Base-by-base conservation (phyloP, 176 grass and related monocot species). In the Bromus sterilis region DNA sequence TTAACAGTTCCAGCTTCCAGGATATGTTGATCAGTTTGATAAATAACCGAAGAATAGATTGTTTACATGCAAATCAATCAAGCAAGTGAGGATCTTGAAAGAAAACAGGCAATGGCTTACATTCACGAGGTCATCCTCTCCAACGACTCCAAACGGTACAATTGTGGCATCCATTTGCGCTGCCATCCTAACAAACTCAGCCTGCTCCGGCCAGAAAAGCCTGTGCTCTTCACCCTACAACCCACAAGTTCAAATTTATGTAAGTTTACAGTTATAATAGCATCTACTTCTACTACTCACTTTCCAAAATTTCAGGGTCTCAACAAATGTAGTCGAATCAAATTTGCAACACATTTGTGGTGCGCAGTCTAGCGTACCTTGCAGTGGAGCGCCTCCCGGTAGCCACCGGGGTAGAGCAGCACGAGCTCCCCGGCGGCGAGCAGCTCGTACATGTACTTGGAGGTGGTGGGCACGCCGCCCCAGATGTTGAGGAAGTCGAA, bases 341-440 rank as follows among this genome's bases (percentile, higher is more conserved):
- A n/a, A n/a, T n/a, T n/a, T n/a, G n/a, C n/a, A n/a, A n/a, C n/a
- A n/a, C n/a, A n/a, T n/a, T n/a, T n/a, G n/a, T n/a, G n/a, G n/a
- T n/a, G n/a, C n/a, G n/a, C n/a, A n/a, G n/a, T n/a, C n/a, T n/a
- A n/a, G n/a, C n/a, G n/a, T n/a, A 90, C 91, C 92, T 91, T 94
- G 75, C 83, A 85, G 23, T 94, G 89, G 18, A 91, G 80, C 39
- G 89, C 92, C 70, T 94, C 92, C 23, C 84, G 25, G 46, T 89
- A 75, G 60, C 92, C 92, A n/a, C 89, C 89, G 11, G 92, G 92
- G 75, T 91, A 94, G 14, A 94, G 83, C 18, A 94, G 92, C 46
- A 94, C 79, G 84, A 91, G 89, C 68, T 91, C 86, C 20, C 85
- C 78, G 68, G 87, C 86, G 21, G 34, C 76, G 30, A 94, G 83